Percentiles rank a stretch among this genome's conserved stretches.
Conservation (phyloP, 768 basidiomycete genomes). For the Termitomyces sp. region DNA sequence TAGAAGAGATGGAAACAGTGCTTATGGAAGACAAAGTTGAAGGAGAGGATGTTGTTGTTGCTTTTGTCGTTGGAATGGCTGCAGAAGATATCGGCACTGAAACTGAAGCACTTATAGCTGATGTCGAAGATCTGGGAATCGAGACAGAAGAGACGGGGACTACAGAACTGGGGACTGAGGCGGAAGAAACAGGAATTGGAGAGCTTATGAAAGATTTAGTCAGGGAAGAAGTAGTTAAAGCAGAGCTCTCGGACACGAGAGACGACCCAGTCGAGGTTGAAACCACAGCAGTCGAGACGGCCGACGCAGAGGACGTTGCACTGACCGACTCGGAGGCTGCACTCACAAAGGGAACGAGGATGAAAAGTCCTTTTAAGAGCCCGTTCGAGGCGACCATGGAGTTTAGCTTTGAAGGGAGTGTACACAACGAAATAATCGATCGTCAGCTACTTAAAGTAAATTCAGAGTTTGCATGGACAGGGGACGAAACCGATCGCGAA, state of each 20-base stretch:
- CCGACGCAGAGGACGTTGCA: neutral
- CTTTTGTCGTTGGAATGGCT: neutral
- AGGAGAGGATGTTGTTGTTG: constrained; percentile 6
- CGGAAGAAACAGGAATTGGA: neutral
- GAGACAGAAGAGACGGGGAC: constrained; percentile 5
- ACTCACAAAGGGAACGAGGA: constrained; percentile 13
- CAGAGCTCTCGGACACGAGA: neutral
- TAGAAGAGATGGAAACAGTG: constrained; percentile 14
- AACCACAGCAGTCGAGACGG: constrained; percentile 1
- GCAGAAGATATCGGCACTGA: constrained; percentile 1
- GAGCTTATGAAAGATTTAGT: neutral
- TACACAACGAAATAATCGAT: neutral
- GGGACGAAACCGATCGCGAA: neutral
- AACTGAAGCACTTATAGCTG: constrained; percentile 3
- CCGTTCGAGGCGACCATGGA: constrained; percentile 13
- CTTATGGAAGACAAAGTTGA: constrained; percentile 10
- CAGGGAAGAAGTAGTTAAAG: neutral
- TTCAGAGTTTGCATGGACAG: neutral
- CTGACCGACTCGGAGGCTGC: constrained; percentile 9
- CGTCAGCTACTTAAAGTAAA: neutral
- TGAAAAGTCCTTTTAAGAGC: constrained; percentile 11
- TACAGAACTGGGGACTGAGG: neutral
- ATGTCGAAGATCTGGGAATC: neutral
- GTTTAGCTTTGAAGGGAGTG: neutral
- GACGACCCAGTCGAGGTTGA: constrained; percentile 6